Conservation (phyloP, 305 asterid species). For the Ilex paraguariensis region DNA sequence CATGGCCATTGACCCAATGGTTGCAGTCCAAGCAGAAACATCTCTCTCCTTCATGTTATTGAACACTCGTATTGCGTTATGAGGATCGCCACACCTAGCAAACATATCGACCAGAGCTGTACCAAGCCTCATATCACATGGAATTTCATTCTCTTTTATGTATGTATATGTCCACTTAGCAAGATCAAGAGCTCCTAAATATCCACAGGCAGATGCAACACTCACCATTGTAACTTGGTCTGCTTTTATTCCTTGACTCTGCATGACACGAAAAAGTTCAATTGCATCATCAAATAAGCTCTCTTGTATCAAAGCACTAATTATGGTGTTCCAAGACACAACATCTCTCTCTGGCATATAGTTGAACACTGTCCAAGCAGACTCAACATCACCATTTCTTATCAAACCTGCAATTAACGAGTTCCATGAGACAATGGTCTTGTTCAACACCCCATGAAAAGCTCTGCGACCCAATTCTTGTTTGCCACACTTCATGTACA, state of each 20-base stretch:
- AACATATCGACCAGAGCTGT: conserved; percentile 54
- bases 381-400: conserved; percentile 38
- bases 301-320: conserved; percentile 36
- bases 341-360: conserved; percentile 44
- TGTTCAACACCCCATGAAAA: conserved; percentile 41
- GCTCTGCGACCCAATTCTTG: conserved; percentile 37
- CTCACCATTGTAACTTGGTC: conserved; percentile 54
- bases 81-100: conserved; percentile 53
- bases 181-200: conserved; percentile 43
- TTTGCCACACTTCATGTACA: conserved; percentile 41
- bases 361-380: conserved; percentile 26
- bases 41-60: conserved; percentile 32
- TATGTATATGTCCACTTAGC: conserved; percentile 47
- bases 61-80: conserved; percentile 40
- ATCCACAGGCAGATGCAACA: conserved; percentile 55
- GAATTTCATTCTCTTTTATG: conserved; percentile 22
- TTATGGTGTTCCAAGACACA: conserved; percentile 57
- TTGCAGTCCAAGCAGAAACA: conserved; percentile 60
- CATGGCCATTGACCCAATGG: conserved; percentile 51
- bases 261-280: conserved; percentile 41
- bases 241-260: conserved; percentile 30
- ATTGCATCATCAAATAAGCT: conserved; percentile 39
- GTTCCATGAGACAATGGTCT: conserved; percentile 47
- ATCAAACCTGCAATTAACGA: conserved; percentile 47
- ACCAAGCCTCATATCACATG: conserved; percentile 27